Percentiles rank a stretch among this genome's conserved stretches.
These are phyloP conservation scores for Leccinum subtestaceum DNA, from an alignment of 768 basidiomycete species.

Conservation along the genomic window DNA sequence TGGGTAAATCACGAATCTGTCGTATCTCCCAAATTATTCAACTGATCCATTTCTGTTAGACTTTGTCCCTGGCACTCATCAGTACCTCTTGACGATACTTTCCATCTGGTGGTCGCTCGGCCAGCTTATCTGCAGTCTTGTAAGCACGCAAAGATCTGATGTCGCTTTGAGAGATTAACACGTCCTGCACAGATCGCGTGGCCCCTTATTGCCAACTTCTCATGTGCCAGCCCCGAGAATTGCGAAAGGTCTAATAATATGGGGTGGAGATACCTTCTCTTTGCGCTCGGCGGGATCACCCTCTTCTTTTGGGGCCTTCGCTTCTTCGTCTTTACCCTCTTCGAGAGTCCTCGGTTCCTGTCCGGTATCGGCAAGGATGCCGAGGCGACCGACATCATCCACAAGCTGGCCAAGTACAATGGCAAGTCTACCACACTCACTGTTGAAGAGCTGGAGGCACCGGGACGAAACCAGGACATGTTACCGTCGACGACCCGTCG, in stretches of 20 bases:
- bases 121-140: constrained; percentile 48
- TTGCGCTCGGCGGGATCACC: constrained; percentile 51
- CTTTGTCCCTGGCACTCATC: constrained; percentile 50
- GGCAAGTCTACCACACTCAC: constrained; percentile 41
- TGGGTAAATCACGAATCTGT: constrained; percentile 32
- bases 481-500: constrained; percentile 16
- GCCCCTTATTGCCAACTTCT: constrained; percentile 56
- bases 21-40: not conserved
- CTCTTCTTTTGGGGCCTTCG: constrained; percentile 52
- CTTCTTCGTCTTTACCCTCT: constrained; percentile 49
- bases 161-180: too few species aligned
- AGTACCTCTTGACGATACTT: constrained; percentile 56
- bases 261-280: constrained; percentile 64
- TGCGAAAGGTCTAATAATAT: constrained; percentile 49
- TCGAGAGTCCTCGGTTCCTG: constrained; percentile 59
- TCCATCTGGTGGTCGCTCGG: constrained; percentile 62
- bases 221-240: constrained; percentile 37
- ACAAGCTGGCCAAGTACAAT: constrained; percentile 50
- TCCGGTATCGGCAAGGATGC: constrained; percentile 51
- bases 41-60: constrained; percentile 32
- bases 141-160: constrained; percentile 18
- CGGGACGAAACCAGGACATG: constrained; percentile 23
- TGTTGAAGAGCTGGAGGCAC: constrained; percentile 41
- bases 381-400: constrained; percentile 48
- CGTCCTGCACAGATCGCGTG: constrained; percentile 46